A percentile compares a stretch with the other conserved stretches of the same genome.
Conservation (phyloP, 257 asterid species). For the Paulownia fortunei region DNA sequence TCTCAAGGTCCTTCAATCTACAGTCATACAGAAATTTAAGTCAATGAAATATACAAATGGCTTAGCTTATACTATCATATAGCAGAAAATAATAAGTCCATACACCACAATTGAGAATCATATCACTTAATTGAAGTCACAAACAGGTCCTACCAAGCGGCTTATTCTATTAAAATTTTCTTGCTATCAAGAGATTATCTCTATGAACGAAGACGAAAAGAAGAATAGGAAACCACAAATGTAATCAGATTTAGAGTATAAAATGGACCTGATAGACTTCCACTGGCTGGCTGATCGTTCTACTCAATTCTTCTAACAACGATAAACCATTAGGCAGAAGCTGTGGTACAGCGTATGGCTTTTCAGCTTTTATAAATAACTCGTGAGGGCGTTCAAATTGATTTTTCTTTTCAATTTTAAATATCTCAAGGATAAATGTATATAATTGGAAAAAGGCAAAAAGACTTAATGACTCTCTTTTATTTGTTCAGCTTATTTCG, state of each 20-base stretch:
- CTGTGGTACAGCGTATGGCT: neutral
- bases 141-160: too few relatives aligned
- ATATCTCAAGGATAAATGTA: neutral
- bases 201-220: neutral
- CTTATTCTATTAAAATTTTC: neutral
- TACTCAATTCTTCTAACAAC: neutral
- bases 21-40: too few relatives aligned
- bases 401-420: constrained; percentile 13
- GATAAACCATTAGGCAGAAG: neutral
- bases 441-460: neutral
- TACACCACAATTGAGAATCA: too few relatives aligned
- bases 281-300: neutral
- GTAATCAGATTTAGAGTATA: neutral
- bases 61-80: too few relatives aligned
- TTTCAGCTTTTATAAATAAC: constrained; percentile 3
- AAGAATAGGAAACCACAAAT: too few relatives aligned
- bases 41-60: too few relatives aligned
- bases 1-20: too few relatives aligned
- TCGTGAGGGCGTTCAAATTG: neutral
- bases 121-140: too few relatives aligned
- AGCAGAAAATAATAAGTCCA: too few relatives aligned
- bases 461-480: neutral
- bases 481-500: neutral
- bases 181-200: neutral
- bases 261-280: neutral